These are phyloP conservation scores for Oidiodendron maius DNA, from an alignment of 495 filamentous ascomycete species.

Conservation along the genomic window DNA sequence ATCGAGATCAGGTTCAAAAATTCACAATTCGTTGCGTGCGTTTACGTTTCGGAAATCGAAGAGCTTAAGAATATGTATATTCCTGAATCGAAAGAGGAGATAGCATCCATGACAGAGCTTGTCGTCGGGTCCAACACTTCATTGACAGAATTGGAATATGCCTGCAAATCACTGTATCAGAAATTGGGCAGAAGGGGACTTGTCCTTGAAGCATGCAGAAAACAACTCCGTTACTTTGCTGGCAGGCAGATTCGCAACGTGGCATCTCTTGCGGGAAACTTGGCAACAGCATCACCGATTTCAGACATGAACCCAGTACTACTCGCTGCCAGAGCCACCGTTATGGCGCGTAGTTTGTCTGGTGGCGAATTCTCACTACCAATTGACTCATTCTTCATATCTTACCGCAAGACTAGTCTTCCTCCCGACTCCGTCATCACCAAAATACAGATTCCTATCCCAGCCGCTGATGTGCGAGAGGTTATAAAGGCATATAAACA, in stretches of 20 bases:
- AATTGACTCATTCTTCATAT: slow-evolving; percentile 90
- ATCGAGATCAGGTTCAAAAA: slow-evolving; percentile 99
- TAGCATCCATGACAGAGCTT: too few species aligned
- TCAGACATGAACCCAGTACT: slow-evolving; percentile 96
- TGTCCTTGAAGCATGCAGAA: slow-evolving; percentile 65
- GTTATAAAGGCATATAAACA: slow-evolving; percentile 85
- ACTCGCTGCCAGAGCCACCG: slow-evolving; percentile 73
- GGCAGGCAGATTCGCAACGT: slow-evolving; percentile 95
- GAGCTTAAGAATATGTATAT: slow-evolving; percentile 79
- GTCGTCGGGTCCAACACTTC: slow-evolving; percentile 92
- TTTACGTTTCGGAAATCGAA: slow-evolving; percentile 88
- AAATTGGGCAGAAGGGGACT: slow-evolving; percentile 72
- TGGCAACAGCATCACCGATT: slow-evolving; percentile 93
- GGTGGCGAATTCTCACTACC: slow-evolving; percentile 71
- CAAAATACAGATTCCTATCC: slow-evolving; percentile 75
- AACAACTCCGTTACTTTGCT: slow-evolving; percentile 87
- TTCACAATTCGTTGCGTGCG: slow-evolving; percentile 81
- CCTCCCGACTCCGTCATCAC: slow-evolving; percentile 78
- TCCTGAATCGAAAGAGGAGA: slow-evolving; percentile 71
- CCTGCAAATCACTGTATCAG: slow-evolving; percentile 68
- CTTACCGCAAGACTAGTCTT: slow-evolving; percentile 81
- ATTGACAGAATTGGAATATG: slow-evolving; percentile 78
- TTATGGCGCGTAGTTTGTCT: slow-evolving; percentile 73
- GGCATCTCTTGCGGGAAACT: slow-evolving; percentile 89
- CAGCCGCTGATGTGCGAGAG: slow-evolving; percentile 54